phyloP scores from a whole-genome alignment of 129 eudicot species.

The Apium graveolens region DNA sequence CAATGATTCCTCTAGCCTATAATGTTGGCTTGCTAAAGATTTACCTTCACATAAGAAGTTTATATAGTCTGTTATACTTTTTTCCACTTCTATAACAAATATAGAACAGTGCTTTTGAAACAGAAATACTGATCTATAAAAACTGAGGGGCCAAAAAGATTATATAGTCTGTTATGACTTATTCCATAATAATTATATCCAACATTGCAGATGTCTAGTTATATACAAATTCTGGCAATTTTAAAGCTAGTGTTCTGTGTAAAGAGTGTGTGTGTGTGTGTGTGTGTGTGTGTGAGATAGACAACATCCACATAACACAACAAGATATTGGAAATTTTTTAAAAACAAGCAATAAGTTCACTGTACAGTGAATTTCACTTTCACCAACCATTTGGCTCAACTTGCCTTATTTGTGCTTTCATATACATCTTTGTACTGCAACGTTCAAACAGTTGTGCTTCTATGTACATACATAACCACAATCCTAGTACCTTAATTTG shows the following conservation, averaged over 20 bases:
- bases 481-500: constrained; percentile 7
- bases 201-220: neutral
- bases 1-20: neutral
- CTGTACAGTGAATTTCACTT: neutral
- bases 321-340: neutral
- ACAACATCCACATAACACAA: neutral
- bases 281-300: too few relatives aligned
- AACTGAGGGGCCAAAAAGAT: neutral
- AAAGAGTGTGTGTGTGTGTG: too few relatives aligned
- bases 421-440: neutral
- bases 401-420: constrained; percentile 5
- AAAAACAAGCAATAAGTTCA: neutral
- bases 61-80: too few relatives aligned
- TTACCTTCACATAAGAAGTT: too few relatives aligned
- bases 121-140: too few relatives aligned
- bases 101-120: too few relatives aligned
- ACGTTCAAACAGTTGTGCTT: neutral
- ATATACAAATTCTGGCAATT: too few relatives aligned
- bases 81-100: too few relatives aligned
- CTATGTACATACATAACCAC: constrained; percentile 1
- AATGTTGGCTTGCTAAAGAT: too few relatives aligned
- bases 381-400: constrained; percentile 8
- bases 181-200: neutral
- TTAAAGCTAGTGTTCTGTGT: too few relatives aligned
- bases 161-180: too few relatives aligned